Evolutionary conservation across 495 filamentous ascomycete species (phyloP).

Genomic region (Rostrohypoxylon terebratum): DNA sequence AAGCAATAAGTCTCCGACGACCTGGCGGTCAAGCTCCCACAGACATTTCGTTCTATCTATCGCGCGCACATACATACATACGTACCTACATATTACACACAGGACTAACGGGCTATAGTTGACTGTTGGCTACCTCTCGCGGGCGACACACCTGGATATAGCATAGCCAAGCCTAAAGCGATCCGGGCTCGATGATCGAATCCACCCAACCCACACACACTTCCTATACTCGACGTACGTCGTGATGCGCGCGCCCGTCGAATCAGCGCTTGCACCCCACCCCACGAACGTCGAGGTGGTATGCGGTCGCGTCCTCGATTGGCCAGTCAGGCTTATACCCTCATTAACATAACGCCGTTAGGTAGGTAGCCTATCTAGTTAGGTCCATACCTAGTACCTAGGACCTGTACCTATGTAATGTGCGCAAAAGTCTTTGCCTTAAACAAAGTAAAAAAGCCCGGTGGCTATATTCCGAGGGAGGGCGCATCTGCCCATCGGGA

Average conservation of each 20-base stretch:
- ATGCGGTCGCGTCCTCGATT: slow-evolving; percentile 27
- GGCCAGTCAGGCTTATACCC: slow-evolving; percentile 16
- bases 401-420: no score
- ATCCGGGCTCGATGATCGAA: slow-evolving; percentile 9
- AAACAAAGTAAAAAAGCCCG: slow-evolving; percentile 25
- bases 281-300: slow-evolving; percentile 15
- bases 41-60: neutral
- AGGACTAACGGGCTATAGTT: neutral
- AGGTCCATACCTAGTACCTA: no score
- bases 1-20: slow-evolving; percentile 1
- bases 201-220: slow-evolving; percentile 3
- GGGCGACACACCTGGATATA: slow-evolving; percentile 21
- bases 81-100: no score
- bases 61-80: neutral
- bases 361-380: no score
- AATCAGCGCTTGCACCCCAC: slow-evolving; percentile 33
- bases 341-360: slow-evolving; percentile 19
- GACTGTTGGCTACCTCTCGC: neutral
- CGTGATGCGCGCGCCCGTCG: slow-evolving; percentile 29
- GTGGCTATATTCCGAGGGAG: slow-evolving; percentile 39
- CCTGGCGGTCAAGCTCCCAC: slow-evolving; percentile 9
- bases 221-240: slow-evolving; percentile 2
- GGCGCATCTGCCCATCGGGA: slow-evolving; percentile 27
- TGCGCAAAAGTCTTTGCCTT: slow-evolving; percentile 5
- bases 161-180: slow-evolving; percentile 18